Evolutionary conservation across 1,139 yeast species (phyloP).

Genomic region (Geotrichum cucujoidarum): DNA sequence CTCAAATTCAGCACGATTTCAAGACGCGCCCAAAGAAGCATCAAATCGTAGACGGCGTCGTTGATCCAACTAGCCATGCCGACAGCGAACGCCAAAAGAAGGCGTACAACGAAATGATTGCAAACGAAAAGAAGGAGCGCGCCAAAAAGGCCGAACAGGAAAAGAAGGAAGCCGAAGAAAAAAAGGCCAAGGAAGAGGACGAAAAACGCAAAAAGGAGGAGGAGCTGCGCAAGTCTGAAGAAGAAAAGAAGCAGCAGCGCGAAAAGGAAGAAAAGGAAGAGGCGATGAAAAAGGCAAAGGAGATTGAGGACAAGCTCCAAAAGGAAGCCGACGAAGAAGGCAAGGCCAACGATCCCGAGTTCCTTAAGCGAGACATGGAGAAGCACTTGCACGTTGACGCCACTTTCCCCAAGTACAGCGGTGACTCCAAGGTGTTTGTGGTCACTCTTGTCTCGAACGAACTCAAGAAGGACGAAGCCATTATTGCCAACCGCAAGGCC

Average conservation of each 20-base stretch:
- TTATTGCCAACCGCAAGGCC: conserved; percentile 8
- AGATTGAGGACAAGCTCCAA: not conserved
- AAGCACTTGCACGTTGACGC: not conserved
- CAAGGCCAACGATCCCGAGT: conserved; percentile 1
- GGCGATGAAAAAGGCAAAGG: not conserved
- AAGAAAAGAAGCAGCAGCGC: conserved; percentile 9
- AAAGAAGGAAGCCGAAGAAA: conserved; percentile 5
- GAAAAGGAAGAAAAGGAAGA: conserved; percentile 1
- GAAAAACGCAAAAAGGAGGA: conserved; percentile 8
- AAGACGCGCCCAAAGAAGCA: conserved; percentile 7
- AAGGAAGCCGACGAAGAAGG: conserved; percentile 6
- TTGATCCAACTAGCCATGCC: conserved; percentile 10
- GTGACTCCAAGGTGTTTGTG: not conserved
- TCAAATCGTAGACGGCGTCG: conserved; percentile 14
- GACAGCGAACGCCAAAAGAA: conserved; percentile 10
- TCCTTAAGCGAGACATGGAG: conserved; percentile 6
- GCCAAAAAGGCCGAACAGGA: conserved; percentile 5
- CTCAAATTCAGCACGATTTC: conserved; percentile 10
- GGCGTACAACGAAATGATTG: conserved; percentile 3
- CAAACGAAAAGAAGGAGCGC: conserved; percentile 2
- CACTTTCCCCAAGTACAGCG: not conserved
- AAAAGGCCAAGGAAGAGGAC: conserved; percentile 10
- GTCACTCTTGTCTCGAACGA: not conserved
- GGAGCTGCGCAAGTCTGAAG: conserved; percentile 7
- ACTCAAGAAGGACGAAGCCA: not conserved